A percentile compares a stretch with the other conserved stretches of the same genome.
Conservation (phyloP, 371 early-diverging fungal genomes). For the Mortierella sp. region DNA sequence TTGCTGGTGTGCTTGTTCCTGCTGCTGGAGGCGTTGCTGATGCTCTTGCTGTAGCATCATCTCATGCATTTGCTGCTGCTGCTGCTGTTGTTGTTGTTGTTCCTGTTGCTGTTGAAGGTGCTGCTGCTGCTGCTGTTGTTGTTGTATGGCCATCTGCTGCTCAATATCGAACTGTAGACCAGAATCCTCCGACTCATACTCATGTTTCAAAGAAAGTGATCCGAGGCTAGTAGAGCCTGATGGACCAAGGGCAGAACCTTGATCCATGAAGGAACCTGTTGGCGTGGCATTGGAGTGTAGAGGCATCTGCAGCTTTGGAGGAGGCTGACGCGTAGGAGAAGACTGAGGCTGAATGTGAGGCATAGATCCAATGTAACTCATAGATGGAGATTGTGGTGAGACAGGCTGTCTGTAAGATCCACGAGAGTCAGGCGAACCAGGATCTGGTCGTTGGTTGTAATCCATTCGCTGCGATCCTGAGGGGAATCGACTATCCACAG, state of each 20-base stretch:
- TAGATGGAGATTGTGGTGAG: conserved; percentile 39
- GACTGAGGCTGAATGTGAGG: conserved; percentile 27
- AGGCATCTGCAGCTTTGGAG: conserved; percentile 53
- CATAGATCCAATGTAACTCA: conserved; percentile 9
- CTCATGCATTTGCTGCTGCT: conserved; percentile 11
- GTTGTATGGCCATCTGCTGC: conserved; percentile 45
- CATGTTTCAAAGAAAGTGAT: conserved; percentile 48
- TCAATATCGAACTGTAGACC: conserved; percentile 50
- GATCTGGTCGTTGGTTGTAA: conserved; percentile 32
- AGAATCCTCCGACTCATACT: conserved; percentile 40
- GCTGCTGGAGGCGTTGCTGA: conserved; percentile 41
- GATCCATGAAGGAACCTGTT: conserved; percentile 19
- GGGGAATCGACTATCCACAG: conserved; percentile 41
- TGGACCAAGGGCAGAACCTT: conserved; percentile 17
- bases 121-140: conserved; percentile 28
- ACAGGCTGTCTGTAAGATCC: conserved; percentile 42
- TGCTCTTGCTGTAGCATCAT: conserved; percentile 27
- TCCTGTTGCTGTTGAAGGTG: conserved; percentile 30
- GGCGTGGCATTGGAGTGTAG: conserved; percentile 17
- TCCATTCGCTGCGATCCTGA: conserved; percentile 25
- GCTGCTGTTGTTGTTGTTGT: conserved; percentile 26
- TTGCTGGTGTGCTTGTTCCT: conserved; percentile 31
- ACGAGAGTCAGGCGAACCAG: conserved; percentile 50
- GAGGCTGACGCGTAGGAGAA: conserved; percentile 42
- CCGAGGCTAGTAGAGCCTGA: conserved; percentile 16